phyloP scores from a whole-genome alignment of 768 basidiomycete genomes.

The Agaricus blazei region DNA sequence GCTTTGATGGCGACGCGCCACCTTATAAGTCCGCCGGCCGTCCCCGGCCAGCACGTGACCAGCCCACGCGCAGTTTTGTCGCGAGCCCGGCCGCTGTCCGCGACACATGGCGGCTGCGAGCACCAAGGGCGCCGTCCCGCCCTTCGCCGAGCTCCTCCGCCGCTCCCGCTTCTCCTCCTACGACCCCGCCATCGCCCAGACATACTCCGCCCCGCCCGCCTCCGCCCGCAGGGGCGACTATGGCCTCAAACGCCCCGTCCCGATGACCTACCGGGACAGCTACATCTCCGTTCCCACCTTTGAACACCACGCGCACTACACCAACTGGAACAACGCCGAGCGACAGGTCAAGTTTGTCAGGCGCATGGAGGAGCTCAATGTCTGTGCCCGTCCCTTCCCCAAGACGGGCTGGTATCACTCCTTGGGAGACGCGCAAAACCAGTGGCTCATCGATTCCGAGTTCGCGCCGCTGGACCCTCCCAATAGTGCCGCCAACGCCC shows the following conservation, averaged over 20 bases:
- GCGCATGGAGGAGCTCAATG: slow-evolving; percentile 60
- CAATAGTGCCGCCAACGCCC: not conserved
- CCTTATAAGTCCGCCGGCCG: slow-evolving; percentile 28
- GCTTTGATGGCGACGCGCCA: slow-evolving; percentile 1
- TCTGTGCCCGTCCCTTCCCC: slow-evolving; percentile 24
- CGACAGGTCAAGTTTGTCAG: slow-evolving; percentile 62
- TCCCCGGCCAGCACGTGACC: slow-evolving; percentile 5
- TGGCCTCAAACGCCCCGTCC: slow-evolving; percentile 81
- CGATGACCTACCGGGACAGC: slow-evolving; percentile 57
- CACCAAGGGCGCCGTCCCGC: slow-evolving; percentile 16
- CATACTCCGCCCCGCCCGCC: slow-evolving; percentile 67
- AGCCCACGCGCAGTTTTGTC: too few species aligned
- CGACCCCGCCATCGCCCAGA: slow-evolving; percentile 72
- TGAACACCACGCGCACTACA: slow-evolving; percentile 71
- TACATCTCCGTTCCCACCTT: slow-evolving; percentile 63
- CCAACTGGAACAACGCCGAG: slow-evolving; percentile 71
- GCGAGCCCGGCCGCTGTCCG: not conserved
- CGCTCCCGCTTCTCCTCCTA: slow-evolving; percentile 79
- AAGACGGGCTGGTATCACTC: slow-evolving; percentile 31
- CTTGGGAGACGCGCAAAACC: slow-evolving; percentile 27
- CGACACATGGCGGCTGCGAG: slow-evolving; percentile 18
- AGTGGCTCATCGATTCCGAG: slow-evolving; percentile 43
- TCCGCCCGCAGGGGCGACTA: slow-evolving; percentile 76
- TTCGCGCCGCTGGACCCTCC: slow-evolving; percentile 18
- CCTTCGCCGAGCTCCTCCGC: slow-evolving; percentile 73